Evolutionary conservation across 2,329 filamentous ascomycete species (phyloP).

Genomic region (Pseudogymnoascus sp.): DNA sequence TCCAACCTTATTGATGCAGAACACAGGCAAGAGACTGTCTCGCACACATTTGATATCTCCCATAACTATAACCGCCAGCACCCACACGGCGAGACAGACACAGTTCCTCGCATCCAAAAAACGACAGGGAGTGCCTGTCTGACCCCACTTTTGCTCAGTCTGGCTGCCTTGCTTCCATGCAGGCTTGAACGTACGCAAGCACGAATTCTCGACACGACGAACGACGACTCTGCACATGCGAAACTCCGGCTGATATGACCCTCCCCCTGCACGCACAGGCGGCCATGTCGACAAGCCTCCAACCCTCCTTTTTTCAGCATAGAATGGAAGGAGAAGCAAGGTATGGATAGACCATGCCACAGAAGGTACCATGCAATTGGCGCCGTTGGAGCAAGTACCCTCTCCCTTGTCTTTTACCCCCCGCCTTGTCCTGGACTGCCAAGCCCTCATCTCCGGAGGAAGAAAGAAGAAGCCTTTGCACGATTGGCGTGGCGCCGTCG

Average conservation of each 20-base stretch:
- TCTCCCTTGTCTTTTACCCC: not conserved
- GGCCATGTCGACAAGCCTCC: not conserved
- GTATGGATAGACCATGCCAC: not conserved
- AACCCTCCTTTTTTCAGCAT: not conserved
- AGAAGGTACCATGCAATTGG: not conserved
- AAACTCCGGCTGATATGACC: not conserved
- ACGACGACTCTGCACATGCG: conserved; percentile 2
- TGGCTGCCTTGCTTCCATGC: not conserved
- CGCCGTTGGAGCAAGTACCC: not conserved
- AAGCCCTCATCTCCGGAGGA: conserved; percentile 1
- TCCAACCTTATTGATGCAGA: not conserved
- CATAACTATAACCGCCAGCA: not conserved
- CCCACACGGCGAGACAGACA: not conserved
- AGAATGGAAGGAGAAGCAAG: not conserved
- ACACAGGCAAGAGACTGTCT: not conserved
- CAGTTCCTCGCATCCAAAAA: not conserved
- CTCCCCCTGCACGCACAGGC: conserved; percentile 1
- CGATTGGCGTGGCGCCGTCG: conserved; percentile 2
- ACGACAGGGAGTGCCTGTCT: not conserved
- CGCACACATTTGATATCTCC: not conserved
- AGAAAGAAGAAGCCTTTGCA: conserved; percentile 6
- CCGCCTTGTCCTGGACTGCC: not conserved
- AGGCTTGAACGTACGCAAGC: not conserved
- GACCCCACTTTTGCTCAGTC: not conserved
- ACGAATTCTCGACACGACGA: not conserved